A percentile compares a stretch with the other conserved stretches of the same genome.
Evolutionary conservation across 495 filamentous ascomycete genomes (phyloP).

Genomic region (Chaetomidium leptoderma): DNA sequence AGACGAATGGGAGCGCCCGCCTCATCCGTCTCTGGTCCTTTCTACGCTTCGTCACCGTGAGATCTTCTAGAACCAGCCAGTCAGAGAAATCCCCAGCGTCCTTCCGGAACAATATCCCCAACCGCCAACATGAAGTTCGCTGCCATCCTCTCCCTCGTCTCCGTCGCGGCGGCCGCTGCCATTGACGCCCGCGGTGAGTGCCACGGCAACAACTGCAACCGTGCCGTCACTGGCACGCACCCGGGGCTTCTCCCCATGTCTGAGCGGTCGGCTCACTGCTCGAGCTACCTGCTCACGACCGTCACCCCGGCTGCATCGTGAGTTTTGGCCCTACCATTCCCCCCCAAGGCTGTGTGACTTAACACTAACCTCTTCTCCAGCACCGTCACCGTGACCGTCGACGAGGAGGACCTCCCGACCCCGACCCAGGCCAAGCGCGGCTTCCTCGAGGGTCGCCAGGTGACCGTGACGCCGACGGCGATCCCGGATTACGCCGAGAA

Average conservation of each 20-base stretch:
- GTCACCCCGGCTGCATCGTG: conserved; percentile 33
- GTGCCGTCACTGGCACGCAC: conserved; percentile 33
- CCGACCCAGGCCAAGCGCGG: conserved; percentile 19
- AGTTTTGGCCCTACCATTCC: neutral
- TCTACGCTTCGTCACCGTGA: neutral
- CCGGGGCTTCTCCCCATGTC: conserved; percentile 23
- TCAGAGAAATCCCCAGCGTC: no score
- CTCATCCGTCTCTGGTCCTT: neutral
- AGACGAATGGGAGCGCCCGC: neutral
- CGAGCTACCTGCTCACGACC: conserved; percentile 32
- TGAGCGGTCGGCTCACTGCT: conserved; percentile 30
- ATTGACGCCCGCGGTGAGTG: conserved; percentile 22
- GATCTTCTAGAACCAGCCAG: no score
- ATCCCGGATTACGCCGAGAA: conserved; percentile 30
- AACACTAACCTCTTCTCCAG: conserved; percentile 4
- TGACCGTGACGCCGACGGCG: conserved; percentile 21
- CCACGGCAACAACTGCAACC: conserved; percentile 37
- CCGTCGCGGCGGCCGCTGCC: conserved; percentile 24
- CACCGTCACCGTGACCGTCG: conserved; percentile 32
- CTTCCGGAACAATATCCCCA: neutral
- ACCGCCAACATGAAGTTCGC: conserved; percentile 32
- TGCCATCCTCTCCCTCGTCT: conserved; percentile 26
- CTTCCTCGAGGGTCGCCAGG: conserved; percentile 12
- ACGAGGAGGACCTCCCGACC: conserved; percentile 12
- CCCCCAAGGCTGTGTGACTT: neutral